These are phyloP conservation scores for Conidiobolus incongruus DNA, from an alignment of 371 early-diverging fungal genomes.

Conservation along the genomic window DNA sequence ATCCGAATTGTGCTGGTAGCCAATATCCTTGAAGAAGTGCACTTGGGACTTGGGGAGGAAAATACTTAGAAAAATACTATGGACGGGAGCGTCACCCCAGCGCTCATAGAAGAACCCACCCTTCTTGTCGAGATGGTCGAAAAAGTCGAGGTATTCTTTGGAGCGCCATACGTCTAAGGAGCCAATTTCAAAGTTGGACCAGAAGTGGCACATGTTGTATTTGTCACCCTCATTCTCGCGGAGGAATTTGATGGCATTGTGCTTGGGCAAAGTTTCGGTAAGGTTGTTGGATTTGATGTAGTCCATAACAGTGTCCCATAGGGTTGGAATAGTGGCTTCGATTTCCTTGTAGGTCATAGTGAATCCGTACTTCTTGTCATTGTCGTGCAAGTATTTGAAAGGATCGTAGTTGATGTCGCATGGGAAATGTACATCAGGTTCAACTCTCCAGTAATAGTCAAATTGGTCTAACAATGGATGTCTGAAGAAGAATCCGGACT, in stretches of 20 bases:
- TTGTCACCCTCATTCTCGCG: slow-evolving; percentile 5
- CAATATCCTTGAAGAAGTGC: slow-evolving; percentile 84
- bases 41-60: slow-evolving; percentile 49
- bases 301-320: slow-evolving; percentile 43
- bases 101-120: slow-evolving; percentile 91
- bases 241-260: slow-evolving; percentile 6
- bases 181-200: slow-evolving; percentile 86
- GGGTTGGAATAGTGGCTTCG: slow-evolving; percentile 49
- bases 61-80: slow-evolving; percentile 71
- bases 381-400: slow-evolving; percentile 61
- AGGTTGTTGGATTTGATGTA: slow-evolving; percentile 6
- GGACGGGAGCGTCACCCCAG: slow-evolving; percentile 96
- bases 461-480: no score
- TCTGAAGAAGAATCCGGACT: no score
- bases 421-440: slow-evolving; percentile 52
- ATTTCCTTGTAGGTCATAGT: slow-evolving; percentile 59
- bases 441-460: no score
- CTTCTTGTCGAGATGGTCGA: slow-evolving; percentile 47
- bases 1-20: slow-evolving; percentile 46
- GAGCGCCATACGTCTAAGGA: slow-evolving; percentile 53
- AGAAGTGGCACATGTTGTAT: slow-evolving; percentile 61
- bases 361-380: slow-evolving; percentile 67
- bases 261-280: not conserved
- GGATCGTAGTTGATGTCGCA: slow-evolving; percentile 84
- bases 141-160: slow-evolving; percentile 48